These are phyloP conservation scores for Kurtzmaniella natalensis DNA, from an alignment of 1,139 yeast species.

Conservation along the genomic window DNA sequence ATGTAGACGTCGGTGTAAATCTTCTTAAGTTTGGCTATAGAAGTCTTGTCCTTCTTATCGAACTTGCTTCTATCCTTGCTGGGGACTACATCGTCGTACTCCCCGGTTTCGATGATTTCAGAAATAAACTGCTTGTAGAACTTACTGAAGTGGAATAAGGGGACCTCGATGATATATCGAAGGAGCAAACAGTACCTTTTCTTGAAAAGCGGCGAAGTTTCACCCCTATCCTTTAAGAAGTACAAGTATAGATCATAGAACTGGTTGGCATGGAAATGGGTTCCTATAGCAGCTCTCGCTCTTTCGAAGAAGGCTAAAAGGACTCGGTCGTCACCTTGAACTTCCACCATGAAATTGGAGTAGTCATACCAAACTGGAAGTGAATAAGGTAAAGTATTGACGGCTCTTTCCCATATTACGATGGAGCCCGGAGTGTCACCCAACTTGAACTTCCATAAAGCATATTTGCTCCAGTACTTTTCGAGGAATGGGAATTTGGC, in stretches of 20 bases:
- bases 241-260: slow-evolving; percentile 72
- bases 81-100: slow-evolving; percentile 18
- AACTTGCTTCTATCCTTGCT: slow-evolving; percentile 14
- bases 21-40: slow-evolving; percentile 37
- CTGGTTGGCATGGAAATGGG: slow-evolving; percentile 67
- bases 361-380: slow-evolving; percentile 73
- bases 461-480: slow-evolving; percentile 79
- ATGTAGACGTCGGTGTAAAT: slow-evolving; percentile 50
- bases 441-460: slow-evolving; percentile 58
- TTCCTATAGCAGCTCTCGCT: slow-evolving; percentile 64
- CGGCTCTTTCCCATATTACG: slow-evolving; percentile 30
- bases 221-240: slow-evolving; percentile 38
- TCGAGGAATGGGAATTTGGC: slow-evolving; percentile 63
- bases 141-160: slow-evolving; percentile 70
- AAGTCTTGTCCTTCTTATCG: slow-evolving; percentile 13
- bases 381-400: slow-evolving; percentile 50
- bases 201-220: slow-evolving; percentile 27
- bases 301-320: slow-evolving; percentile 49
- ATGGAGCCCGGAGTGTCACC: slow-evolving; percentile 48
- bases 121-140: slow-evolving; percentile 32
- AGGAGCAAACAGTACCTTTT: slow-evolving; percentile 44
- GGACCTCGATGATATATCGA: slow-evolving; percentile 62
- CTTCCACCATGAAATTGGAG: slow-evolving; percentile 50
- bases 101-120: slow-evolving; percentile 15
- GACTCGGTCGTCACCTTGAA: slow-evolving; percentile 20